Percentiles rank a stretch among this genome's conserved stretches.
Conservation (phyloP, 768 basidiomycete species). For the Rhodotorula paludigena region DNA sequence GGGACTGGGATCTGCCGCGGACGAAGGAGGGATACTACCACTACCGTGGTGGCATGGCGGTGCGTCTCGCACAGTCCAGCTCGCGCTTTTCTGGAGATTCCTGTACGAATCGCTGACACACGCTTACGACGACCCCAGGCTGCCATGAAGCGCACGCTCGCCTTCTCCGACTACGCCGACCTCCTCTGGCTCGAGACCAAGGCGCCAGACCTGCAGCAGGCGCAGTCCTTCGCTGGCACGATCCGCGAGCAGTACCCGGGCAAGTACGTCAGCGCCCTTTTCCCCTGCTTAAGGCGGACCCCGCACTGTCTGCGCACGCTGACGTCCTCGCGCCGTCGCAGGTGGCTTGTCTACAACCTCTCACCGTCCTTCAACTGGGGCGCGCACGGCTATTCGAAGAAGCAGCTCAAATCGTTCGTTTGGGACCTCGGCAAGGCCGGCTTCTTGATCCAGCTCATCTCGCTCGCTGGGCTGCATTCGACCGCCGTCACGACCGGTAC, state of each 20-base stretch:
- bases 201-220: slow-evolving; percentile 73
- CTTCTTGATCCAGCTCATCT: slow-evolving; percentile 93
- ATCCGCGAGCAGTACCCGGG: slow-evolving; percentile 68
- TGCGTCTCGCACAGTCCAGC: slow-evolving; percentile 42
- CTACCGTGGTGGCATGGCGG: slow-evolving; percentile 72
- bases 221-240: slow-evolving; percentile 67
- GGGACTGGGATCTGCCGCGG: slow-evolving; percentile 75
- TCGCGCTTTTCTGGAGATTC: neutral
- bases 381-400: slow-evolving; percentile 78
- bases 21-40: slow-evolving; percentile 90
- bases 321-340: slow-evolving; percentile 43
- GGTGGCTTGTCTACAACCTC: slow-evolving; percentile 85
- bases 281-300: no score
- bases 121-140: slow-evolving; percentile 51
- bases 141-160: slow-evolving; percentile 71
- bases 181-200: slow-evolving; percentile 92
- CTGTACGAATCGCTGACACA: no score
- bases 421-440: slow-evolving; percentile 93
- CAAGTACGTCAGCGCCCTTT: slow-evolving; percentile 54
- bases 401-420: slow-evolving; percentile 79
- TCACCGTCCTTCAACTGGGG: slow-evolving; percentile 67
- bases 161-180: slow-evolving; percentile 80
- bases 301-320: neutral
- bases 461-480: slow-evolving; percentile 84
- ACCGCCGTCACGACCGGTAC: slow-evolving; percentile 70